phyloP scores from a whole-genome alignment of 2,329 filamentous ascomycete genomes.

The Dendryphion nanum region DNA sequence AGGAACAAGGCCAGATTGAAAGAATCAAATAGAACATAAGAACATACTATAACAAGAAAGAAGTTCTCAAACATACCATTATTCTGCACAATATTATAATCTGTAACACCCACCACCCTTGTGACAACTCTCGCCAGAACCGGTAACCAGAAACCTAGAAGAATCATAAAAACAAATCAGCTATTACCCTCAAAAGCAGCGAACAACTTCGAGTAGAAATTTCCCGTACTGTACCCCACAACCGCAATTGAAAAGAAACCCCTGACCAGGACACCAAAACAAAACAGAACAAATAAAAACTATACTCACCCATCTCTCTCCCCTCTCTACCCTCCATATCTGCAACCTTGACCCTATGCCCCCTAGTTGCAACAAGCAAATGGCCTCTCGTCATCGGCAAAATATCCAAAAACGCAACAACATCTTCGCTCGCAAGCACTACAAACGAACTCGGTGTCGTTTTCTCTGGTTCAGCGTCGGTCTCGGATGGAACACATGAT shows the following conservation, averaged over 20 bases:
- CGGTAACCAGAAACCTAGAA: constrained; percentile 59
- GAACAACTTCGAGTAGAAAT: background rate
- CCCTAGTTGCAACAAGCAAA: constrained; percentile 74
- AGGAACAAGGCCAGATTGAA: too few species aligned
- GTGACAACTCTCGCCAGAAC: constrained; percentile 71
- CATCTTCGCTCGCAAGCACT: constrained; percentile 72
- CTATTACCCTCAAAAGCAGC: too few species aligned
- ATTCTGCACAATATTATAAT: constrained; percentile 98
- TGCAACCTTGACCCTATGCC: constrained; percentile 74
- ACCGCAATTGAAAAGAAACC: background rate
- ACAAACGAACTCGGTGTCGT: constrained; percentile 51
- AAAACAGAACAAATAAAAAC: background rate
- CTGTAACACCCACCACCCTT: constrained; percentile 66
- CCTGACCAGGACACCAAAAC: background rate
- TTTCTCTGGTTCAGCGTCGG: constrained; percentile 23
- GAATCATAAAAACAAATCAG: background rate
- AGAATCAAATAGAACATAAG: too few species aligned
- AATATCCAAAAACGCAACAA: constrained; percentile 91
- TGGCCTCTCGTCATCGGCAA: constrained; percentile 83
- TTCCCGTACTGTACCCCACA: background rate
- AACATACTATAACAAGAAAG: too few species aligned
- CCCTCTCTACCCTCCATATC: constrained; percentile 66
- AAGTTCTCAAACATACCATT: constrained; percentile 66
- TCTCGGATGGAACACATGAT: constrained; percentile 23
- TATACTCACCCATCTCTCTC: constrained; percentile 60